Base-by-base conservation (phyloP, 179 eudicot genomes). In the Drosera spatulata region DNA sequence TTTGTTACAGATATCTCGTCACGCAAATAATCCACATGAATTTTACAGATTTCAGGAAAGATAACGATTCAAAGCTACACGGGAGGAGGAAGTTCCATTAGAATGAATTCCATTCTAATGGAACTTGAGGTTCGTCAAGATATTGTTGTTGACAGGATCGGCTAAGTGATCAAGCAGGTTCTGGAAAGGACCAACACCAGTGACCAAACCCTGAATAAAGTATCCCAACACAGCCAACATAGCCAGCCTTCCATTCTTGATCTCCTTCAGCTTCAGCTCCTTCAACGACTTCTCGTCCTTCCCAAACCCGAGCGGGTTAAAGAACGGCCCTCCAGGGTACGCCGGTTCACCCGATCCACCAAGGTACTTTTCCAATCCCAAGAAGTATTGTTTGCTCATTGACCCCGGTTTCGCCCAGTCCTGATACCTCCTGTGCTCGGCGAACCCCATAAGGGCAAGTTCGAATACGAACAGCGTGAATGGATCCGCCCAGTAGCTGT, bases 371-470 rank as follows among this genome's bases (percentile, higher is more conserved):
- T 86, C 94, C 4, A 86, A 50, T 0, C 88, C 94, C 66, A 83
- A 65, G 75, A 83, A 86, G 73, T 86, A 86, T 61, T 86, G 88
- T 61, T 83, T 86, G 8, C 86, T 75, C 94, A 86, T 83, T 46
- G 88, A 86, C 5, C 94, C 88, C 0, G 99, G 99, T 4, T 86
- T 93, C 69, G 39, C 43, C 99, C 99, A 93, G 70, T 89, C 99
- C 50, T 93, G 99, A 53, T 79, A 62, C 53, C 96, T 75, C 66
- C 97, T 63, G 88, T 93, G 99, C 76, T 93, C 99, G 1, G 99
- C 99, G 48, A 93, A 93, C 8, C 99, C 99, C 95, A 93, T 79
- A 55, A 93, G 80, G 11, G 95, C 99, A 90, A 93, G 66, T 63
- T 93, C 99, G 0, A 93, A 65, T 3, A 89, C 95, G 41, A 93